Evolutionary conservation across 768 basidiomycete genomes (phyloP).

Genomic region (Russula vinacea): DNA sequence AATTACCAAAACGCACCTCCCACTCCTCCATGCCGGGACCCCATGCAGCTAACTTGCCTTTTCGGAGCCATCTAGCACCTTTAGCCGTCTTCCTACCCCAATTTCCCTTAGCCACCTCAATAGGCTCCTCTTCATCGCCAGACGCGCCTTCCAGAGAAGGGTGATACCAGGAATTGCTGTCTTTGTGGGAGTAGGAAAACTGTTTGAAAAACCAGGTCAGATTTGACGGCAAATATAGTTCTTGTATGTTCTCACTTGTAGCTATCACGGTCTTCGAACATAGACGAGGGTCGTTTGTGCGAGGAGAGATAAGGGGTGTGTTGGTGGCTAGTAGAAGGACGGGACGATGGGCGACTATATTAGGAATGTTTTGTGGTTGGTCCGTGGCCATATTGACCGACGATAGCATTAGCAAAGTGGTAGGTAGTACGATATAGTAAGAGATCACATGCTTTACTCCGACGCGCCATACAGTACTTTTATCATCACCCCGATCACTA

Average conservation of each 20-base stretch:
- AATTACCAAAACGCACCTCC: constrained; percentile 54
- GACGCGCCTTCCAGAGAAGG: constrained; percentile 73
- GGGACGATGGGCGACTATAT: constrained; percentile 29
- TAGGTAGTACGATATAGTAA: too few relatives aligned
- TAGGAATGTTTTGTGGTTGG: constrained; percentile 27
- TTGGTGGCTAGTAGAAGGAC: constrained; percentile 27
- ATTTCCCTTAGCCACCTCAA: constrained; percentile 57
- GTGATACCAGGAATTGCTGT: constrained; percentile 80
- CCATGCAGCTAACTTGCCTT: constrained; percentile 81
- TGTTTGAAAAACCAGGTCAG: neutral
- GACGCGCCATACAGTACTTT: too few relatives aligned
- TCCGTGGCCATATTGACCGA: constrained; percentile 31
- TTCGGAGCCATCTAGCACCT: constrained; percentile 78
- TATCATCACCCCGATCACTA: neutral
- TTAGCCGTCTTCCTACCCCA: constrained; percentile 79
- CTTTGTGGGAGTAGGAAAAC: constrained; percentile 44
- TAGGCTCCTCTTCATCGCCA: constrained; percentile 51
- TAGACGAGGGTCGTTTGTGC: constrained; percentile 26
- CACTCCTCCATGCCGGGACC: constrained; percentile 81
- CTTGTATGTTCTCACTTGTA: constrained; percentile 4
- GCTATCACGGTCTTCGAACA: constrained; percentile 23
- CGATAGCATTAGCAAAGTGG: neutral
- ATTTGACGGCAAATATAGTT: neutral
- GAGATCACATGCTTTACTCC: too few relatives aligned
- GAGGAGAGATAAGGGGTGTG: constrained; percentile 21